phyloP scores from a whole-genome alignment of 2,329 filamentous ascomycete species.

The Aspergillus pseudonomiae region DNA sequence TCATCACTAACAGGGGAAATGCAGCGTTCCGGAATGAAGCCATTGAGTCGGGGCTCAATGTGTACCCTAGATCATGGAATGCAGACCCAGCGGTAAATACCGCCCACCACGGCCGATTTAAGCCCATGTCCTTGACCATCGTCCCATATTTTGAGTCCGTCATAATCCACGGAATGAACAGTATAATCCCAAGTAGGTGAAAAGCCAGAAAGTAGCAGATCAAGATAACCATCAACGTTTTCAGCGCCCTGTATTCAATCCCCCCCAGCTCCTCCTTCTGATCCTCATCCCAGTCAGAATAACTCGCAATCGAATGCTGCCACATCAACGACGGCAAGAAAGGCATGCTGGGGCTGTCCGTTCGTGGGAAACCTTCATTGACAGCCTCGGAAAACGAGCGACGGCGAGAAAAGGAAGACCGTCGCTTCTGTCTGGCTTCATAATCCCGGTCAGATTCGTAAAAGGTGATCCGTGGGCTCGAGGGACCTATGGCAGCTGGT shows the following conservation, averaged over 20 bases:
- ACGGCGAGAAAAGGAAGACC: conserved; percentile 26
- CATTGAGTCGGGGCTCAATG: conserved; percentile 90
- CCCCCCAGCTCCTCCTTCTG: conserved; percentile 91
- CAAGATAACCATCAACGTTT: conserved; percentile 76
- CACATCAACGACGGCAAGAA: conserved; percentile 86
- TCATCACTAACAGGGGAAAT: conserved; percentile 73
- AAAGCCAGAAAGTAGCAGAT: conserved; percentile 79
- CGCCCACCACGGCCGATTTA: conserved; percentile 78
- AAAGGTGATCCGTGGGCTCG: conserved; percentile 36
- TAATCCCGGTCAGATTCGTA: conserved; percentile 16
- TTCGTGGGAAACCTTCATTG: not conserved
- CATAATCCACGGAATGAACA: conserved; percentile 76
- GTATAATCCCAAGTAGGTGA: conserved; percentile 71
- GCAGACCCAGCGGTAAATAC: conserved; percentile 83
- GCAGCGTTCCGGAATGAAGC: conserved; percentile 76
- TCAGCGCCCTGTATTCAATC: conserved; percentile 88
- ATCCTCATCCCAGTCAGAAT: conserved; percentile 85
- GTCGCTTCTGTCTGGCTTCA: conserved; percentile 16
- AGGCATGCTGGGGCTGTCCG: conserved; percentile 26
- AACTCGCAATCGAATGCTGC: conserved; percentile 84
- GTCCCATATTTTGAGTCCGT: conserved; percentile 61
- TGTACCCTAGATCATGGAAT: conserved; percentile 90
- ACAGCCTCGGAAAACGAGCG: conserved; percentile 25
- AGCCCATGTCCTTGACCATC: conserved; percentile 61
- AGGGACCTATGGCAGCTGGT: conserved; percentile 14